These are phyloP conservation scores for Quercus lobata DNA, from an alignment of 331 rosid species.

Conservation along the genomic window DNA sequence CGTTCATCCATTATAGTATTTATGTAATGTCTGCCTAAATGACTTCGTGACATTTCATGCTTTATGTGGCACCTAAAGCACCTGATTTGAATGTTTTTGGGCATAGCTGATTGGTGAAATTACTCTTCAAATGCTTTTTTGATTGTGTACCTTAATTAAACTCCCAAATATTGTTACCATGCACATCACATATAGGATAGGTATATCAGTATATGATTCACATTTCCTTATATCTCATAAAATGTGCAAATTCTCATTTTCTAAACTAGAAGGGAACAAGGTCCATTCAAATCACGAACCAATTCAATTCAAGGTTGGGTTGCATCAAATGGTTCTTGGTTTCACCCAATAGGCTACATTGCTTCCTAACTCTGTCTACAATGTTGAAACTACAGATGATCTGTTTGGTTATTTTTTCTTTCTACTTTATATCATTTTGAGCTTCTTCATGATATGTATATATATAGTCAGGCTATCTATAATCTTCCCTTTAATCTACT, in stretches of 20 bases:
- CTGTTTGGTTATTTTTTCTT: constrained; percentile 6
- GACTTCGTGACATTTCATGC: neutral
- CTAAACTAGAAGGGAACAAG: neutral
- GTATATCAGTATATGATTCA: neutral
- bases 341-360: constrained; percentile 6
- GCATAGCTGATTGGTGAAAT: neutral
- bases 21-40: neutral
- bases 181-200: neutral
- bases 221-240: neutral
- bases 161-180: neutral
- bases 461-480: constrained; percentile 18
- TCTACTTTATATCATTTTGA: constrained; percentile 4
- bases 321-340: neutral
- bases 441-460: neutral
- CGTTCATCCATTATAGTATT: neutral
- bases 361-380: neutral
- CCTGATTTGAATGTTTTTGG: neutral
- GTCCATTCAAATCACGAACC: neutral
- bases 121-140: neutral
- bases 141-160: neutral
- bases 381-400: constrained; percentile 1
- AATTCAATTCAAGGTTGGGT: neutral
- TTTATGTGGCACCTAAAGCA: neutral
- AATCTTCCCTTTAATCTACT: constrained; percentile 12
- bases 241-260: neutral